A percentile compares a stretch with the other conserved stretches of the same genome.
Conservation (phyloP, 2,329 filamentous ascomycete genomes). For the Ceratocystis cacaofunesta region DNA sequence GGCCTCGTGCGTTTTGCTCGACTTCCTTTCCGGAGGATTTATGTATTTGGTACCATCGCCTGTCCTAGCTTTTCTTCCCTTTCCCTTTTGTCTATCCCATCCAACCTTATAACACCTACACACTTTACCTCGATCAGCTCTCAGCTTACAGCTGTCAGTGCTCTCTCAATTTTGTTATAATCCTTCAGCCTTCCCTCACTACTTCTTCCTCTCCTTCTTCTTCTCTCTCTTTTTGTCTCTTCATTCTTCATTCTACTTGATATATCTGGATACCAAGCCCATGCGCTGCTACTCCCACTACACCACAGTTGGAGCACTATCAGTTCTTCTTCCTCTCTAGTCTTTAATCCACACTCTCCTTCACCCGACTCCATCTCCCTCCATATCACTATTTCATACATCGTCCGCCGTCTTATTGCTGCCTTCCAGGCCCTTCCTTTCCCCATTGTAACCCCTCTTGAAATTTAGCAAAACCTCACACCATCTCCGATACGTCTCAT, state of each 20-base stretch:
- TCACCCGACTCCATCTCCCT: background rate
- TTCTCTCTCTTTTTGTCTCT: background rate
- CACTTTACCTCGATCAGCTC: constrained; percentile 6
- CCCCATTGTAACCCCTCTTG: background rate
- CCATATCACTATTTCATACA: background rate
- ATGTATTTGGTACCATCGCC: constrained; percentile 10
- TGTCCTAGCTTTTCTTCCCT: constrained; percentile 10
- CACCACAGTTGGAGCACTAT: background rate
- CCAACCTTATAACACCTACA: constrained; percentile 7
- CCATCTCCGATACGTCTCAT: background rate
- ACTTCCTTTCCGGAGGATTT: constrained; percentile 6
- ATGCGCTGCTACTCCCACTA: background rate
- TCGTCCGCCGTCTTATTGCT: background rate
- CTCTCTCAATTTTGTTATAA: constrained; percentile 8
- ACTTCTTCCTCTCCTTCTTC: background rate
- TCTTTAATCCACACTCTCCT: background rate
- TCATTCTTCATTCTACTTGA: background rate
- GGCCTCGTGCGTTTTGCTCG: constrained; percentile 8
- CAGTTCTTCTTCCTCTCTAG: background rate
- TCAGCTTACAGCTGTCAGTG: constrained; percentile 10
- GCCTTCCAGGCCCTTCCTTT: background rate
- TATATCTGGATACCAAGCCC: background rate
- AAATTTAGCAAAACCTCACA: background rate
- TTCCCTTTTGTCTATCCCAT: constrained; percentile 8
- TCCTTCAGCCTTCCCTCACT: constrained; percentile 9